A percentile compares a stretch with the other conserved stretches of the same genome.
These are phyloP conservation scores for Linaria vulgaris DNA, from an alignment of 257 asterid species.

Conservation along the genomic window DNA sequence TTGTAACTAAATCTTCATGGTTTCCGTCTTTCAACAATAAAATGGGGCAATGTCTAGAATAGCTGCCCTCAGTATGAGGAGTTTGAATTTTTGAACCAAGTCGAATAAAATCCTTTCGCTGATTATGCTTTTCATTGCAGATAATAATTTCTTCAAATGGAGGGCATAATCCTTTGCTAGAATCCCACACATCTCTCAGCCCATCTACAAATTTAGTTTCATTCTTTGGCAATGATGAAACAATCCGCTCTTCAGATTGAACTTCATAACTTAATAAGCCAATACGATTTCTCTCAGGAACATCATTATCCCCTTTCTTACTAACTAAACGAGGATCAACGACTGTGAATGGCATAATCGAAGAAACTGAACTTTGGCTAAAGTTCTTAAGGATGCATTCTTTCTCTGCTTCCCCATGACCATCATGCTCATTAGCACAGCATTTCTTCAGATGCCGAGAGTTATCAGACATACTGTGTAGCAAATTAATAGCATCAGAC, in stretches of 20 bases:
- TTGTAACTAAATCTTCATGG: constrained; percentile 40
- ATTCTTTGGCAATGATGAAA: constrained; percentile 29
- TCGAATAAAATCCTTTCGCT: constrained; percentile 48
- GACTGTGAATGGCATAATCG: constrained; percentile 53
- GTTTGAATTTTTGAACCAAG: constrained; percentile 39
- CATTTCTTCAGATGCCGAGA: constrained; percentile 36
- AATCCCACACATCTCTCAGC: constrained; percentile 64
- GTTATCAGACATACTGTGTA: constrained; percentile 41
- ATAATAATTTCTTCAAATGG: constrained; percentile 70
- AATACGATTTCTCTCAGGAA: constrained; percentile 34
- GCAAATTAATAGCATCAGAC: constrained; percentile 22
- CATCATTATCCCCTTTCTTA: constrained; percentile 28
- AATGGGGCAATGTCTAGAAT: constrained; percentile 63
- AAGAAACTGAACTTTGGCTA: constrained; percentile 41
- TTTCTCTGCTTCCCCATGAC: constrained; percentile 22
- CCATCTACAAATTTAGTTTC: constrained; percentile 33
- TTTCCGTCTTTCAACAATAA: constrained; percentile 53
- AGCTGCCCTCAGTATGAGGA: constrained; percentile 36
- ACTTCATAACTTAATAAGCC: constrained; percentile 28
- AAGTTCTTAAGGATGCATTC: constrained; percentile 34
- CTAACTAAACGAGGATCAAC: constrained; percentile 63
- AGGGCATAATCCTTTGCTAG: constrained; percentile 47
- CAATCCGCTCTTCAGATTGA: constrained; percentile 27
- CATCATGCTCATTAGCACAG: constrained; percentile 31
- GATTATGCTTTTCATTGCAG: constrained; percentile 59